Conservation (phyloP, 2,329 filamentous ascomycete genomes). For the Fusarium lateritium region DNA sequence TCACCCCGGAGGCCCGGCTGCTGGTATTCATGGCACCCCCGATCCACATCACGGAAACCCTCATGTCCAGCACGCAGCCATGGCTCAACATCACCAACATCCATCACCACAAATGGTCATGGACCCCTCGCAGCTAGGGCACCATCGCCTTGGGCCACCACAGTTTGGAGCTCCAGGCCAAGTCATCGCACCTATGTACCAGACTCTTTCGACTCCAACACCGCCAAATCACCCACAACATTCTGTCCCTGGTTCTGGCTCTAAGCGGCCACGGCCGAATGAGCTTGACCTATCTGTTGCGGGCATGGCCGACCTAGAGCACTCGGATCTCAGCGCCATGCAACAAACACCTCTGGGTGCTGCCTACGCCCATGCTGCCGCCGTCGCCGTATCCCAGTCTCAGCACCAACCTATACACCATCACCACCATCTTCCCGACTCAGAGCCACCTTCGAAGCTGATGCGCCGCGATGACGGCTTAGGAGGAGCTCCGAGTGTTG, state of each 20-base stretch:
- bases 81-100: conserved; percentile 63
- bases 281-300: conserved; percentile 70
- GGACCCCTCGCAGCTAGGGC: conserved; percentile 68
- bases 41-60: conserved; percentile 56
- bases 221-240: conserved; percentile 53
- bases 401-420: conserved; percentile 76
- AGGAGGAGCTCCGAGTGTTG: conserved; percentile 83
- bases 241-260: conserved; percentile 47
- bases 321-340: conserved; percentile 69
- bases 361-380: conserved; percentile 64
- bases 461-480: conserved; percentile 70
- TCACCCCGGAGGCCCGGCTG: conserved; percentile 59
- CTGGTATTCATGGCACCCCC: conserved; percentile 63
- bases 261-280: conserved; percentile 70
- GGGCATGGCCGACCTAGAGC: conserved; percentile 67
- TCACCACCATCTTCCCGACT: conserved; percentile 84
- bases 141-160: conserved; percentile 66
- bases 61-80: conserved; percentile 53
- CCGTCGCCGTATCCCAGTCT: conserved; percentile 47
- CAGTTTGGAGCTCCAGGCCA: conserved; percentile 67
- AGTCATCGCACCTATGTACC: conserved; percentile 67
- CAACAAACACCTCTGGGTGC: conserved; percentile 67
- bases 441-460: conserved; percentile 78
- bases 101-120: conserved; percentile 69
- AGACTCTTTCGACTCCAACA: conserved; percentile 62